phyloP scores from a whole-genome alignment of 495 filamentous ascomycete genomes.

The Xylaria venustula region DNA sequence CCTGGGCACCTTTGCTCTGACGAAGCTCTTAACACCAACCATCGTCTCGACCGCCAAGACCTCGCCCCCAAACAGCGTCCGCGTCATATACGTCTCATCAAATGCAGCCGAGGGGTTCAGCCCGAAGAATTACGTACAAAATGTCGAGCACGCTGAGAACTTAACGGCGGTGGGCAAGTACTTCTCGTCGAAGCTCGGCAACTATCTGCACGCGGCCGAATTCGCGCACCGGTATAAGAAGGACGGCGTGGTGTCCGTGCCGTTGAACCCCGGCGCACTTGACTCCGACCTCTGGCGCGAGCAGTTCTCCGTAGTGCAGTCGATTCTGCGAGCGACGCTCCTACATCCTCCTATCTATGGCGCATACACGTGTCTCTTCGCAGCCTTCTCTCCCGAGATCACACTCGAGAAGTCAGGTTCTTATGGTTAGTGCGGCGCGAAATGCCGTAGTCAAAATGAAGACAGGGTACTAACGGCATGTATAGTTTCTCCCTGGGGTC shows the following conservation, averaged over 20 bases:
- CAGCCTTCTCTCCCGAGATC: conserved; percentile 42
- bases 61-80: conserved; percentile 33
- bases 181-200: conserved; percentile 35
- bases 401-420: conserved; percentile 25
- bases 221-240: conserved; percentile 21
- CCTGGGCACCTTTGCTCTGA: conserved; percentile 43
- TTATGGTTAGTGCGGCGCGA: conserved; percentile 20
- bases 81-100: conserved; percentile 44
- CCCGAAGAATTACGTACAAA: conserved; percentile 29
- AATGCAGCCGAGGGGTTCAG: conserved; percentile 24
- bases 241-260: conserved; percentile 23
- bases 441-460: not conserved
- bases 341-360: conserved; percentile 34
- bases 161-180: conserved; percentile 19
- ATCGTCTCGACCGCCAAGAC: conserved; percentile 38
- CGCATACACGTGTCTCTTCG: conserved; percentile 47
- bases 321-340: conserved; percentile 11
- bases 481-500: conserved; percentile 37
- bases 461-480: conserved; percentile 1
- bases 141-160: conserved; percentile 24
- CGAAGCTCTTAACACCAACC: conserved; percentile 46
- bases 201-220: conserved; percentile 27
- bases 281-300: conserved; percentile 43
- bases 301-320: conserved; percentile 2
- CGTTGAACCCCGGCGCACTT: conserved; percentile 46